Evolutionary conservation across 805 yeast species (phyloP).

Genomic region (Isabelozyma rhagii): DNA sequence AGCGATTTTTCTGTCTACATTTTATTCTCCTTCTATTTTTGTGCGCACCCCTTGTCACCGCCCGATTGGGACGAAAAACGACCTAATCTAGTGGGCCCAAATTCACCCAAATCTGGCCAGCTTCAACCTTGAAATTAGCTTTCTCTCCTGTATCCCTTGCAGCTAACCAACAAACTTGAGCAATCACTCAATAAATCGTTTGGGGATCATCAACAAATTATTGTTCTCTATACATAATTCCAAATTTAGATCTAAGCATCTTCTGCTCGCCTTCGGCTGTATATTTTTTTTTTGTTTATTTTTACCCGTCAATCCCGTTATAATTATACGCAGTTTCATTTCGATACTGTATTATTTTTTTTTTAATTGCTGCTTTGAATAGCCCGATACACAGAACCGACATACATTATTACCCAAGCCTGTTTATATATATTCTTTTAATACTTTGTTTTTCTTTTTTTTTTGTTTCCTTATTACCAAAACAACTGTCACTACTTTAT

Average conservation of each 20-base stretch:
- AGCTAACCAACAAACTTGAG: no score
- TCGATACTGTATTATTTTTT: no score
- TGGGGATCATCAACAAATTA: no score
- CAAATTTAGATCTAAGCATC: background rate
- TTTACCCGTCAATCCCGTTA: background rate
- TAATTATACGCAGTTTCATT: background rate
- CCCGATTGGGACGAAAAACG: background rate
- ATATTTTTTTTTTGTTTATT: background rate
- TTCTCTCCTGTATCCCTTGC: no score
- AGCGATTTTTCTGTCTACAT: background rate
- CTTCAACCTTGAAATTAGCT: background rate
- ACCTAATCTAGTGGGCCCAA: background rate
- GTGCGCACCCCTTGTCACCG: background rate
- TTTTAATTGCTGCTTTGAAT: background rate
- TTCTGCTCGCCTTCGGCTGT: background rate
- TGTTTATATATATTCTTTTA: background rate
- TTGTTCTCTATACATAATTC: no score
- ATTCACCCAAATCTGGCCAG: background rate
- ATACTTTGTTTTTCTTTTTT: background rate
- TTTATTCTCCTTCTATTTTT: background rate
- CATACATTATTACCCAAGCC: background rate
- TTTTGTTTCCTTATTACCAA: background rate
- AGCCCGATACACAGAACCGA: background rate
- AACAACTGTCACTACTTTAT: background rate
- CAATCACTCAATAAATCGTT: no score